Conservation (phyloP, 129 eudicot species). For the Flaveria bidentis region DNA sequence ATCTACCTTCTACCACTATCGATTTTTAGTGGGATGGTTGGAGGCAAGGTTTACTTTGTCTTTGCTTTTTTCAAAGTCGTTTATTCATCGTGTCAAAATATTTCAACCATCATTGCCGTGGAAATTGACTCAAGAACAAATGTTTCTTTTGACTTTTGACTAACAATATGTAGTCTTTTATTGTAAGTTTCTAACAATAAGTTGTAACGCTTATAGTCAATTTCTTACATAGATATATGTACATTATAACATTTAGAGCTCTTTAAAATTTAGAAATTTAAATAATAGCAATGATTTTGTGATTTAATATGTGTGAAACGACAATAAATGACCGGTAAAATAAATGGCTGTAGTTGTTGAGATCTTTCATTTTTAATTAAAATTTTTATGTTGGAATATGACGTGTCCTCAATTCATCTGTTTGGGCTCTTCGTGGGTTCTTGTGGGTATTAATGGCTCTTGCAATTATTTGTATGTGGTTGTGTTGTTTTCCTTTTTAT, state of each 20-base stretch:
- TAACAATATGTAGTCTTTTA: not conserved
- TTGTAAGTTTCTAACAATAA: not conserved
- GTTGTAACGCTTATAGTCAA: not conserved
- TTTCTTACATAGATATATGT: not conserved
- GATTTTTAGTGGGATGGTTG: constrained; percentile 1
- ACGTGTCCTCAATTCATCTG: too few species aligned
- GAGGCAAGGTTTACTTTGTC: constrained; percentile 18
- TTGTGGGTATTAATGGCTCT: too few species aligned
- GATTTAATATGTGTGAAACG: too few species aligned
- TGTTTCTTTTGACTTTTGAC: not conserved
- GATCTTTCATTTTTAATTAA: too few species aligned
- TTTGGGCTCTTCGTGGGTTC: too few species aligned
- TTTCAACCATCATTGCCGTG: not conserved
- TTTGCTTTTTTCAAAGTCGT: not conserved
- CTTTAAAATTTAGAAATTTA: not conserved
- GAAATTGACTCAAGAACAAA: constrained; percentile 10
- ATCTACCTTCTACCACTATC: too few species aligned
- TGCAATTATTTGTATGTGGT: too few species aligned
- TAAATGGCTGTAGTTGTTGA: too few species aligned
- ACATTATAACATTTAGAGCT: not conserved
- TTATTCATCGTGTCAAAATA: not conserved
- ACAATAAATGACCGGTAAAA: too few species aligned
- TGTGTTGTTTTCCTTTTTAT: too few species aligned
- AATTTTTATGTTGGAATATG: too few species aligned
- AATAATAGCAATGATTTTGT: too few species aligned